phyloP scores from a whole-genome alignment of 192 early-diverging fungal genomes.

The Diversispora epigaea region DNA sequence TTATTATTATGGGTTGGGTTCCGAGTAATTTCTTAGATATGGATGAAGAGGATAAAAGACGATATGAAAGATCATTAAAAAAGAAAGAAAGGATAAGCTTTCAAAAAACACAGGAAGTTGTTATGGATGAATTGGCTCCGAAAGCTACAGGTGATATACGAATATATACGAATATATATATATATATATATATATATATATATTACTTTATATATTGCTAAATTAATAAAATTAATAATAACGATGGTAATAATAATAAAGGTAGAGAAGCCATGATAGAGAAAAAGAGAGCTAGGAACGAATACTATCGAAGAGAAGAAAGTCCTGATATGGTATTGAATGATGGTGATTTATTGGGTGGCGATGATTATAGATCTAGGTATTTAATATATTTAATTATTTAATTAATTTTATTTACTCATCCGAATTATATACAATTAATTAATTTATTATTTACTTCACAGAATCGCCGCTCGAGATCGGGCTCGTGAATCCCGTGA shows the following conservation, averaged over 20 bases:
- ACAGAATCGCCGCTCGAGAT: constrained; percentile 46
- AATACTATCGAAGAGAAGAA: constrained; percentile 57
- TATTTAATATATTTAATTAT: not conserved
- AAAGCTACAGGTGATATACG: constrained; percentile 53
- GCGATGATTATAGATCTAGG: constrained; percentile 48
- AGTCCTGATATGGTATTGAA: constrained; percentile 64
- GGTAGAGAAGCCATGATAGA: constrained; percentile 62
- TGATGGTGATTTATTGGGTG: constrained; percentile 64
- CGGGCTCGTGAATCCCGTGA: constrained; percentile 43
- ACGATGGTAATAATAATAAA: not conserved
- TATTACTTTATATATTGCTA: too few species aligned
- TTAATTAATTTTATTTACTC: not conserved
- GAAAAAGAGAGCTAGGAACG: constrained; percentile 60
- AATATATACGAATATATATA: not conserved
- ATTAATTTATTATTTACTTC: not conserved
- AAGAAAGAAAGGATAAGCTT: constrained; percentile 45
- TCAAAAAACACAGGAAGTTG: constrained; percentile 52
- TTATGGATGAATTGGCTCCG: constrained; percentile 67
- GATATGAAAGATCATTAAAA: constrained; percentile 34
- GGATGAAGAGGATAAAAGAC: constrained; percentile 51
- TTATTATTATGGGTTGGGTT: constrained; percentile 1
- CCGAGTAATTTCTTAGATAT: constrained; percentile 33
- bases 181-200: too few species aligned
- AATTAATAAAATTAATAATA: too few species aligned
- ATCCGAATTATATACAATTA: not conserved